phyloP scores from a whole-genome alignment of 345 rosid genomes.

The Mercurialis annua region DNA sequence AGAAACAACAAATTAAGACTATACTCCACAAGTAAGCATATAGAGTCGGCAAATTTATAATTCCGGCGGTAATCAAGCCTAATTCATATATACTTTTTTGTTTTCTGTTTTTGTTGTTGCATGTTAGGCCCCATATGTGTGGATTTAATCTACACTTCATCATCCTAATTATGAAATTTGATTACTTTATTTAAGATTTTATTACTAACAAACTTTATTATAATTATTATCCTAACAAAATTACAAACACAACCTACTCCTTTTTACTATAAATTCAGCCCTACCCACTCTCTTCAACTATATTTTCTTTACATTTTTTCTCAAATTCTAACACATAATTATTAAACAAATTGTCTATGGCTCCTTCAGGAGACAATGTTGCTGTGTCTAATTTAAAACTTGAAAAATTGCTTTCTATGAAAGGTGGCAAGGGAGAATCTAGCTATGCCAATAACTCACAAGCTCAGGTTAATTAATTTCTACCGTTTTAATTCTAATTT shows the following conservation, averaged over 20 bases:
- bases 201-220: no score
- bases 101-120: slow-evolving; percentile 9
- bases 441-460: slow-evolving; percentile 96
- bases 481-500: not conserved
- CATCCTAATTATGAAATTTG: no score
- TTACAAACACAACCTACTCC: no score
- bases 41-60: slow-evolving; percentile 24
- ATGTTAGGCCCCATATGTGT: slow-evolving; percentile 22
- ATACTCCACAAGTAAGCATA: no score
- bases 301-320: not conserved
- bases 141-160: not conserved
- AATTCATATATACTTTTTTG: not conserved
- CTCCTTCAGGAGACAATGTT: slow-evolving; percentile 51
- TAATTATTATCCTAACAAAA: no score
- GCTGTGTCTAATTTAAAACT: slow-evolving; percentile 65
- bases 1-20: no score
- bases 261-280: no score
- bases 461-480: slow-evolving; percentile 75
- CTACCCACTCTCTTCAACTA: not conserved
- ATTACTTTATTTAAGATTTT: no score
- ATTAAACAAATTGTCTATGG: slow-evolving; percentile 33
- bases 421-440: slow-evolving; percentile 86
- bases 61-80: slow-evolving; percentile 37
- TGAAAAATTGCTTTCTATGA: slow-evolving; percentile 86
- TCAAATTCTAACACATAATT: not conserved